Evolutionary conservation across 2,329 filamentous ascomycete genomes (phyloP), one percentile per base, ranked within the genome.

Genomic region (Aureobasidium uvarum): DNA sequence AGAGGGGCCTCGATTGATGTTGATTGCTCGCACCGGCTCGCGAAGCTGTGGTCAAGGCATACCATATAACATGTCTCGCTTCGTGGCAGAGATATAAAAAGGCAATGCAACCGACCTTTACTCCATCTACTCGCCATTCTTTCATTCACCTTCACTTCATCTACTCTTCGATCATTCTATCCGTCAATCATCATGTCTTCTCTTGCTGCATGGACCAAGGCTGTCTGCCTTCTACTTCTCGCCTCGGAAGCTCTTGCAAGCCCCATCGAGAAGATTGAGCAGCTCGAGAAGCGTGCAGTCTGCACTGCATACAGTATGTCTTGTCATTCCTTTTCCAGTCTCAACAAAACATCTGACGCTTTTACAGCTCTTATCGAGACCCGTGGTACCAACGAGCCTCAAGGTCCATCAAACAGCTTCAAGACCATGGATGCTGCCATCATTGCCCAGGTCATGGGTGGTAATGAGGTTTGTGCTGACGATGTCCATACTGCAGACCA

Each of bases 391-490:
- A 65, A 66, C 11, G 71, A 72, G 58, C 20, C 64, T 31, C 71
- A 72, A 56, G 70, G 70, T 2, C 66, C 64, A n/a, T 66, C 67
- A 51, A 66, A 72, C 1, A 73, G 71, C 25, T 76, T 77, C 70
- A 66, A 66, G n/a, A 75, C 73, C 25, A 76, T 77, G 72, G 76
- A 77, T 67, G 20, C 54, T 1, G 70, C 71, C 54, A 69, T 75
- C 52, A 68, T 62, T n/a, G 18, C 59, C 7, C 68, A 72, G 31
- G 54, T 75, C 10, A 64, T 72, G 1, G 75, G 75, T 1, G 75
- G 75, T 43, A 75, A 70, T 13, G 71, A 71, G 52, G 51, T 66
- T 39, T 13, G 51, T 48, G 7, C 5, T n/a, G 5, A 25, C n/a
- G 10, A n/a, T 10, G 8, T 18, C 39, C 7, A 0, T 18, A 25